These are phyloP conservation scores for Metschnikowia borealis DNA, from an alignment of 805 yeast species.

Conservation along the genomic window DNA sequence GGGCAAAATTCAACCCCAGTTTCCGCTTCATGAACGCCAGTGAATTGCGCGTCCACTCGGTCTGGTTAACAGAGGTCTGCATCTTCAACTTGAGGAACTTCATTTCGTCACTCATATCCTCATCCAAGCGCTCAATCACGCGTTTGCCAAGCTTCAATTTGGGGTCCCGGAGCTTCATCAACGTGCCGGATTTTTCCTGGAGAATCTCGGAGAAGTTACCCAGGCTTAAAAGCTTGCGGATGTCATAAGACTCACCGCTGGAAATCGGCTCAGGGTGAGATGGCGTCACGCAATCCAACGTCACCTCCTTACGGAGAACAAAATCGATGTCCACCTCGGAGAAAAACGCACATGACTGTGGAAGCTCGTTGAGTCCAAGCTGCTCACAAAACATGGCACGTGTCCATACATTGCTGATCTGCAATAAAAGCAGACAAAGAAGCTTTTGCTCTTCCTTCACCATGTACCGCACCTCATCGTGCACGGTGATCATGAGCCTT, in stretches of 20 bases:
- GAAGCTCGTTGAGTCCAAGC: slow-evolving; percentile 81
- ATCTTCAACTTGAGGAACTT: slow-evolving; percentile 24
- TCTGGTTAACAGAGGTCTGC: slow-evolving; percentile 25
- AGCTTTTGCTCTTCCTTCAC: slow-evolving; percentile 71
- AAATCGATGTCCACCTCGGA: slow-evolving; percentile 89
- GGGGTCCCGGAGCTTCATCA: slow-evolving; percentile 10
- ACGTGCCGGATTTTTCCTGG: slow-evolving; percentile 7
- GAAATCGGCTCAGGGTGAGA: slow-evolving; percentile 63
- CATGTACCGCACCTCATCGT: slow-evolving; percentile 87
- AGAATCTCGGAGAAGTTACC: slow-evolving; percentile 11
- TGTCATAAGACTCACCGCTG: slow-evolving; percentile 75
- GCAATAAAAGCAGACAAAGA: slow-evolving; percentile 76
- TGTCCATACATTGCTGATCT: slow-evolving; percentile 91
- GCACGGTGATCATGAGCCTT: slow-evolving; percentile 81
- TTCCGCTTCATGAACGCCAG: slow-evolving; percentile 13
- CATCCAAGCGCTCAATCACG: slow-evolving; percentile 15
- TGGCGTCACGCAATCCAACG: slow-evolving; percentile 86
- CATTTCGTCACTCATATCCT: slow-evolving; percentile 14
- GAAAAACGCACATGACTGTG: slow-evolving; percentile 94
- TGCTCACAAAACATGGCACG: slow-evolving; percentile 93
- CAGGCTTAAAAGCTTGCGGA: slow-evolving; percentile 47
- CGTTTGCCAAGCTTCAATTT: slow-evolving; percentile 14
- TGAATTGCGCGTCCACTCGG: slow-evolving; percentile 24
- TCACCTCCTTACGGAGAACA: slow-evolving; percentile 89
- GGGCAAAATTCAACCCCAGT: slow-evolving; percentile 2